Percentiles rank a stretch among this genome's conserved stretches.
Conservation (phyloP, 768 basidiomycete genomes). For the Macrocybe gigantea region DNA sequence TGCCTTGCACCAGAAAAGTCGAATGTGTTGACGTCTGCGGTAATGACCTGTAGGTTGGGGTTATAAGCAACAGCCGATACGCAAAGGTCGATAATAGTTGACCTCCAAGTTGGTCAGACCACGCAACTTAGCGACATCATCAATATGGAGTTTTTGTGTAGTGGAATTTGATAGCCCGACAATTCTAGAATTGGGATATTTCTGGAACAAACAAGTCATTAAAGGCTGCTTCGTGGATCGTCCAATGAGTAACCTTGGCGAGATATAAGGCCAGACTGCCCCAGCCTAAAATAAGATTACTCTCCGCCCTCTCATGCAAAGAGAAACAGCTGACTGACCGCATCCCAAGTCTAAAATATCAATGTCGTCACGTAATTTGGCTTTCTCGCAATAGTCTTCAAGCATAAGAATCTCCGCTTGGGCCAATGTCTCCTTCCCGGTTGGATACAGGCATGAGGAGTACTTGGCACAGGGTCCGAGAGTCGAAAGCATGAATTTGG, state of each 20-base stretch:
- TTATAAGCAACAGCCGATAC: neutral
- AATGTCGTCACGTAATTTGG: conserved; percentile 52
- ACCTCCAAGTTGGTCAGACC: conserved; percentile 52
- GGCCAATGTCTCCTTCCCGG: conserved; percentile 50
- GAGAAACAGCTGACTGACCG: conserved; percentile 27
- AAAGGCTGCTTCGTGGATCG: neutral
- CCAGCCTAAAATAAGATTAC: conserved; percentile 40
- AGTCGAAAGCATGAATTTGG: conserved; percentile 59
- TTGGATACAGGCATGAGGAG: conserved; percentile 60
- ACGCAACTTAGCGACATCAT: conserved; percentile 38
- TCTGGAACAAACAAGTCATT: conserved; percentile 26
- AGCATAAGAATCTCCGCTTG: conserved; percentile 65
- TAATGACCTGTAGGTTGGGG: conserved; percentile 43
- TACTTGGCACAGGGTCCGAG: conserved; percentile 65
- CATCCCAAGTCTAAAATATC: conserved; percentile 68
- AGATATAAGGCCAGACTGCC: conserved; percentile 66
- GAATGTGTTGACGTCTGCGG: conserved; percentile 60
- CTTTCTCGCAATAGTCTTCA: conserved; percentile 62
- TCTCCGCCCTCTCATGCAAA: neutral
- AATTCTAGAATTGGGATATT: conserved; percentile 60
- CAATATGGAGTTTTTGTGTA: conserved; percentile 64
- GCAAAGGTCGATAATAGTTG: neutral
- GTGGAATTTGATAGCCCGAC: conserved; percentile 62
- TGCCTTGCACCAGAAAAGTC: conserved; percentile 45
- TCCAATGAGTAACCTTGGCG: conserved; percentile 36